Conservation (phyloP, 2,329 filamentous ascomycete species). For the Penicillium sp. region DNA sequence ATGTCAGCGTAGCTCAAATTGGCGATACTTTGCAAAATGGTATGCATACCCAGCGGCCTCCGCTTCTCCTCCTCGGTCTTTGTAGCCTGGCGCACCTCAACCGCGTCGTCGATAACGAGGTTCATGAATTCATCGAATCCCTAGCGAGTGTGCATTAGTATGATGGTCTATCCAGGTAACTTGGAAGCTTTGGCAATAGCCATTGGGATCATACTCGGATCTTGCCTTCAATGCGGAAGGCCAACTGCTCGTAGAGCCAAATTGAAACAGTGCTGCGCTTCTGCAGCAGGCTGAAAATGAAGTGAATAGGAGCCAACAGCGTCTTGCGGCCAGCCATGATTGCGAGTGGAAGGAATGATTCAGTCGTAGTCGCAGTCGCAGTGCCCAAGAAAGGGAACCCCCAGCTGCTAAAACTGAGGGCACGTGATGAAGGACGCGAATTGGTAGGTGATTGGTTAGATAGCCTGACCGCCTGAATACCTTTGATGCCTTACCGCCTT, state of each 20-base stretch:
- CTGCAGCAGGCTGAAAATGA: conserved; percentile 91
- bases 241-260: conserved; percentile 96
- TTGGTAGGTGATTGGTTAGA: not conserved
- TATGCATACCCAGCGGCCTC: conserved; percentile 71
- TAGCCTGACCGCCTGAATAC: not conserved
- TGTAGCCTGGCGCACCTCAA: conserved; percentile 84
- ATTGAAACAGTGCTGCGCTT: conserved; percentile 84
- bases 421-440: conserved; percentile 28
- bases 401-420: conserved; percentile 24
- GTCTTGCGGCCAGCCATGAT: conserved; percentile 67
- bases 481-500: not conserved
- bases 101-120: conserved; percentile 90
- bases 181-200: not conserved
- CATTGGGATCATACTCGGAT: conserved; percentile 71
- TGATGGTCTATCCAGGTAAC: not conserved
- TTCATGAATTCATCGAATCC: conserved; percentile 99
- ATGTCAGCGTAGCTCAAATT: not conserved
- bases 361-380: conserved; percentile 9
- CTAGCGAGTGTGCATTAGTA: conserved; percentile 50
- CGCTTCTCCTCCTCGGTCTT: conserved; percentile 81
- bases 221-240: conserved; percentile 92
- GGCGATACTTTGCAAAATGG: not conserved
- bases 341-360: conserved; percentile 4
- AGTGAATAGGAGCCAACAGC: conserved; percentile 78
- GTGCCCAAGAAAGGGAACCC: conserved; percentile 8